Evolutionary conservation across 768 basidiomycete genomes (phyloP), one percentile per base, ranked within the genome.

Genomic region (Daedalea quercina): DNA sequence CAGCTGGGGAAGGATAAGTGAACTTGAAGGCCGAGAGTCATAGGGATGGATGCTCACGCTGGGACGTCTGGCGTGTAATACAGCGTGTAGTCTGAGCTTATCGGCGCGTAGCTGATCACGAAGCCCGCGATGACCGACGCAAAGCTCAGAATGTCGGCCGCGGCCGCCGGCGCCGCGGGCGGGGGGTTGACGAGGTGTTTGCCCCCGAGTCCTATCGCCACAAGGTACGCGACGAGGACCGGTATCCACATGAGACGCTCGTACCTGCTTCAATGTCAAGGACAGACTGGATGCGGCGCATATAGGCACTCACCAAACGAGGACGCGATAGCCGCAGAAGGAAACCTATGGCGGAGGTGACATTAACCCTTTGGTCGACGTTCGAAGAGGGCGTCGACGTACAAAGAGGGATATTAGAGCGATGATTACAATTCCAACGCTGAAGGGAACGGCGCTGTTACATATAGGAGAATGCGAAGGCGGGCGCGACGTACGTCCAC

Each of bases 391-490:
- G 44, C 20, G 44, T 13, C 24, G 44, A 73, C 71, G 52, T 62
- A 81, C 72, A 22, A 85, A 55, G 26, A 93, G 77, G 2, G 88
- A 84, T 28, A 89, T 70, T 26, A 85, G 54, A 0, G 79, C 77
- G 40, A 92, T 82, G 47, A 94, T 81, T 28, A 90, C 84, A 51
- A 93, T 93, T 2, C 91, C 91, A 24, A 94, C 82, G 47, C 85
- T 87, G 55, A 25, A 26, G 33, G 48, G 11, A 51, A 44, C 4
- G 11, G 28, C 28, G 11, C 11, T 4, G 28, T 42, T 17, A 44
- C 3, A 19, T 9, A 31, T 22, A 15, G 19, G 3, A 15, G 12
- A 3, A 13, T 28, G 7, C 11, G n/a, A 8, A 15, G 6, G 25
- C 7, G 24, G 12, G 41, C 9, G 25, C 12, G 3, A 64, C 74